Base-by-base conservation (phyloP, 257 asterid species). In the Penstemon newberryi region DNA sequence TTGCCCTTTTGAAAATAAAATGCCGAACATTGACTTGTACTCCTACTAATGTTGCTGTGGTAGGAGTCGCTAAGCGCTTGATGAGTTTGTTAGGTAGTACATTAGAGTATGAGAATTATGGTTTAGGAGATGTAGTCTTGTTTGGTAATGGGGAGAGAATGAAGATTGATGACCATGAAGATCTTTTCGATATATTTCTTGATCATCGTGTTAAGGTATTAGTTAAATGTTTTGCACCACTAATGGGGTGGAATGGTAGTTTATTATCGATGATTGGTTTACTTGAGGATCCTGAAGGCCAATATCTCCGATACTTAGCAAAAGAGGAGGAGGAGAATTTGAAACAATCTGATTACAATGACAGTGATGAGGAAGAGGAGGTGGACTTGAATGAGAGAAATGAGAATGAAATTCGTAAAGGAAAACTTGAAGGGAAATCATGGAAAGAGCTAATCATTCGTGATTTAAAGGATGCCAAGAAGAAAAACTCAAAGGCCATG, bases 61-160 rank as follows among this genome's bases (percentile, higher is more conserved):
- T 25, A 25, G 33, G 33, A 25, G 33, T 25, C 2, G 2, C 33
- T 0, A 25, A 25, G 33, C 33, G 33, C 2, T 25, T 1, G 2
- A 25, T 25, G 2, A 1, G 33, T 25, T 25, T 25, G 33, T 0
- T 25, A 25, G 33, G 33, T 25, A 1, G 33, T 6, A 46, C 56
- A 8, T 45, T 73, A 39, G 52, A 64, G 69, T 59, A 12, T 5
- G 82, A 74, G 15, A 76, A 80, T 9, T 90, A 87, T 12, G 97
- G 97, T 38, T 72, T 89, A 45, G 96, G 96, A 15, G 85, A 89
- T 62, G 50, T 90, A 9, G 78, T 90, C 67, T 65, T 90, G 65
- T 83, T 72, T 72, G 96, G 95, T 3, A 87, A 87, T 44, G 76
- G 73, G 52, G 62, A 82, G 63, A 62, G 91, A 66, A 84, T 86